phyloP scores from a whole-genome alignment of 1,284 basidiomycete genomes.

The Filobasidium uniguttulatum region DNA sequence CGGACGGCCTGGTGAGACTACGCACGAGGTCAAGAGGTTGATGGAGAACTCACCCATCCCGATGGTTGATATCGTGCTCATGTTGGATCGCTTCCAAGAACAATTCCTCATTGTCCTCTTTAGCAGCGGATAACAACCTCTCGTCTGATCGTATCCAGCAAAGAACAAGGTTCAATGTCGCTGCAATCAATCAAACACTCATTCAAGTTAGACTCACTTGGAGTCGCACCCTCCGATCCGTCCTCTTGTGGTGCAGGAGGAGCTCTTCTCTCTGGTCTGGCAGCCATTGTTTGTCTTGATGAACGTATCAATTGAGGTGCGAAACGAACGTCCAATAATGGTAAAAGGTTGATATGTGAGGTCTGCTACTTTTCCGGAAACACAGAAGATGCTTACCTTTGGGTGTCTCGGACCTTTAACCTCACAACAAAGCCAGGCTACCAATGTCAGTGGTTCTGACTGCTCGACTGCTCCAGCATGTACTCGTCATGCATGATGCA shows the following conservation, averaged over 20 bases:
- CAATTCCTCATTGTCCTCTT: constrained; percentile 58
- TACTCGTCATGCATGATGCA: too few species aligned
- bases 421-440: too few species aligned
- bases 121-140: constrained; percentile 57
- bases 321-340: too few species aligned
- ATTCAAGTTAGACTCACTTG: background rate
- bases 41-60: constrained; percentile 52
- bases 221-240: background rate
- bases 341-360: too few species aligned
- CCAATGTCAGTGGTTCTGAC: too few species aligned
- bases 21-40: too few species aligned
- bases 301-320: too few species aligned
- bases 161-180: background rate
- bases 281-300: too few species aligned
- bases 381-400: too few species aligned
- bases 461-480: too few species aligned
- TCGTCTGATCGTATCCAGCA: constrained; percentile 45
- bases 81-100: constrained; percentile 48
- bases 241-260: background rate
- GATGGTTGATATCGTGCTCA: constrained; percentile 55
- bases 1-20: background rate
- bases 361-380: too few species aligned
- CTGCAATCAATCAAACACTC: background rate
- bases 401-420: too few species aligned
- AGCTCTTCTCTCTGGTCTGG: background rate